Percentiles rank a stretch among this genome's conserved stretches.
These are phyloP conservation scores for Salix suchowensis DNA, from an alignment of 345 rosid species.

Conservation along the genomic window DNA sequence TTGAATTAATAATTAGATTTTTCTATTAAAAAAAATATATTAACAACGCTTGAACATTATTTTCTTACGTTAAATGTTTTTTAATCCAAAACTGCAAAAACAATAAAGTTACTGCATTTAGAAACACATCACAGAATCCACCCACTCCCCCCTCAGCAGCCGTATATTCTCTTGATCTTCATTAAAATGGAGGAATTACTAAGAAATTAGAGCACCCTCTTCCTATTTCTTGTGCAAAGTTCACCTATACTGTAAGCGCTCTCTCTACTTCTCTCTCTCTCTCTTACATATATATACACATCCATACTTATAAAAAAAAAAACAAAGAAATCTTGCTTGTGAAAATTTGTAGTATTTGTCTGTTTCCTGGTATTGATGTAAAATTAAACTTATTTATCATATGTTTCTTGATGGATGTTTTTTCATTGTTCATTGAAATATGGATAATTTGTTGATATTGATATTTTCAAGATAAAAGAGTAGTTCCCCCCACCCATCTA, in stretches of 20 bases:
- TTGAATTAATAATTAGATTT: no score
- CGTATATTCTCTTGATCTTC: neutral
- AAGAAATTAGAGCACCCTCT: neutral
- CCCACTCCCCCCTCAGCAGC: neutral
- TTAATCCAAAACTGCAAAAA: no score
- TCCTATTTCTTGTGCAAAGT: neutral
- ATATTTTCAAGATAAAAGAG: neutral
- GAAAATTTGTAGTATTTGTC: no score
- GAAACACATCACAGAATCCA: no score
- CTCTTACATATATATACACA: no score
- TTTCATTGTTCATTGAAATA: no score
- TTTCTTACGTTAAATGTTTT: no score
- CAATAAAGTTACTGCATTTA: no score
- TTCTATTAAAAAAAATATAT: no score
- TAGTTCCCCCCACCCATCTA: neutral
- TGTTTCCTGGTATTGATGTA: neutral
- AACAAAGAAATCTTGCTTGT: no score
- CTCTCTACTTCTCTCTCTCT: neutral
- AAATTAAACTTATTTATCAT: neutral
- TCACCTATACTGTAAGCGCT: conserved; percentile 1
- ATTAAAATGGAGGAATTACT: neutral
- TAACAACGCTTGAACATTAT: no score
- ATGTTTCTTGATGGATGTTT: neutral
- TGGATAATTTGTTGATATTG: neutral
- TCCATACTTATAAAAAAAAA: no score